A percentile compares a stretch with the other conserved stretches of the same genome.
phyloP scores from a whole-genome alignment of 2,329 filamentous ascomycete species.

The Daldinia sp. region DNA sequence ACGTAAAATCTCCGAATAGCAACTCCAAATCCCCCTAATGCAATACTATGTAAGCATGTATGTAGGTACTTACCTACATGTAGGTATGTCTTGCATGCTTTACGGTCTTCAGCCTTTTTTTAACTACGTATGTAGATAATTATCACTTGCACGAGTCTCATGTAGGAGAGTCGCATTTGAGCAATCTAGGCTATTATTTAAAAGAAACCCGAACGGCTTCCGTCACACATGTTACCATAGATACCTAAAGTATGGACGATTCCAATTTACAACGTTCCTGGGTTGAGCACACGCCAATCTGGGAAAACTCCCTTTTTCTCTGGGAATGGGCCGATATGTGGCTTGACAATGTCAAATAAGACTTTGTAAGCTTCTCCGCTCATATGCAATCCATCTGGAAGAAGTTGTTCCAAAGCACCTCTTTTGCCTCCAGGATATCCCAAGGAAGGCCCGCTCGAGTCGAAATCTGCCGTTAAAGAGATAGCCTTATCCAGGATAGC shows the following conservation, averaged over 20 bases:
- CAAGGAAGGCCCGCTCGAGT: conserved; percentile 60
- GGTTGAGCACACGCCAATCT: conserved; percentile 57
- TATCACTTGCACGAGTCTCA: conserved; percentile 12
- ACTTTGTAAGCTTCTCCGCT: conserved; percentile 65
- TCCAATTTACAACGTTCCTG: conserved; percentile 35
- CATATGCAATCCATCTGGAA: conserved; percentile 71
- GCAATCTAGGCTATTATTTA: conserved; percentile 13
- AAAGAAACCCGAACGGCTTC: conserved; percentile 3
- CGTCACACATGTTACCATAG: background rate
- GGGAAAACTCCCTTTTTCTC: conserved; percentile 59
- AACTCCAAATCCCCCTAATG: conserved; percentile 25
- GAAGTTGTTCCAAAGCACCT: conserved; percentile 63
- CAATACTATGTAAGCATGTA: conserved; percentile 10
- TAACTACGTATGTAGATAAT: conserved; percentile 3
- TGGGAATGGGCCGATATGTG: conserved; percentile 61
- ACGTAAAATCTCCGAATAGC: conserved; percentile 27
- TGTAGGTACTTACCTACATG: background rate
- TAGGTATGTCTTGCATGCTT: conserved; percentile 12
- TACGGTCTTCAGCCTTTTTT: background rate
- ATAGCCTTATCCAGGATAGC: conserved; percentile 79
- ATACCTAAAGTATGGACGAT: background rate
- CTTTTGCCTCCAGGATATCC: conserved; percentile 64
- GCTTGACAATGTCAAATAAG: conserved; percentile 62
- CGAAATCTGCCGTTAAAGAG: conserved; percentile 68
- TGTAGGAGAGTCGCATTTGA: conserved; percentile 3